phyloP scores from a whole-genome alignment of 495 filamentous ascomycete genomes.

The Cercophora scortea region DNA sequence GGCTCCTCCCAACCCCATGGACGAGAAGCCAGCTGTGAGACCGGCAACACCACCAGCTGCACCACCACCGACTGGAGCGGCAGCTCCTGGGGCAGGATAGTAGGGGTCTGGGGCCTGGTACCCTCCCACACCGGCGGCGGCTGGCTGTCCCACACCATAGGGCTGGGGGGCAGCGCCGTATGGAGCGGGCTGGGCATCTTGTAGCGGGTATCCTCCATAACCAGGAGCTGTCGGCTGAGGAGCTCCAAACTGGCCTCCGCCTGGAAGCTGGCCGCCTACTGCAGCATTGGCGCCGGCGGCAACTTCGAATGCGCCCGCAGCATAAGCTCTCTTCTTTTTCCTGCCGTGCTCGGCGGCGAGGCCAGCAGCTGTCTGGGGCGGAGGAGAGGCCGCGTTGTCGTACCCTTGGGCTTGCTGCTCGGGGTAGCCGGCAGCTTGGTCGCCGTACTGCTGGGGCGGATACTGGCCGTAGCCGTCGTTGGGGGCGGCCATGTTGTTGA shows the following conservation, averaged over 20 bases:
- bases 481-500: conserved; percentile 42
- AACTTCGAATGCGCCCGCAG: conserved; percentile 89
- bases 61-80: conserved; percentile 45
- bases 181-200: conserved; percentile 46
- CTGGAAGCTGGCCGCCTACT: conserved; percentile 36
- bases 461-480: conserved; percentile 50
- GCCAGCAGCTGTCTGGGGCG: conserved; percentile 25
- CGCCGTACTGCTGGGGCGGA: conserved; percentile 56
- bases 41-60: conserved; percentile 57
- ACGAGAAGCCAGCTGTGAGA: conserved; percentile 75
- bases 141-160: conserved; percentile 41
- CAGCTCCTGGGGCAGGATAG: conserved; percentile 49
- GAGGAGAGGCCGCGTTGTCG: conserved; percentile 30
- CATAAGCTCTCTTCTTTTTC: conserved; percentile 88
- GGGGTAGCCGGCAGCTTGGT: conserved; percentile 34
- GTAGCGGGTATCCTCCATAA: conserved; percentile 54
- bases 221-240: conserved; percentile 29
- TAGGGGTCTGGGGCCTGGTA: conserved; percentile 61
- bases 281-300: conserved; percentile 81
- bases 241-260: conserved; percentile 26
- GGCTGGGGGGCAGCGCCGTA: conserved; percentile 42
- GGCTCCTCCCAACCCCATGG: conserved; percentile 58
- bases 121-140: conserved; percentile 32
- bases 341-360: conserved; percentile 44
- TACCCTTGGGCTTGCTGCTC: conserved; percentile 26